These are phyloP conservation scores for Anaeramoeba flamelloides DNA, from an alignment of 78 protist species.

Conservation along the genomic window DNA sequence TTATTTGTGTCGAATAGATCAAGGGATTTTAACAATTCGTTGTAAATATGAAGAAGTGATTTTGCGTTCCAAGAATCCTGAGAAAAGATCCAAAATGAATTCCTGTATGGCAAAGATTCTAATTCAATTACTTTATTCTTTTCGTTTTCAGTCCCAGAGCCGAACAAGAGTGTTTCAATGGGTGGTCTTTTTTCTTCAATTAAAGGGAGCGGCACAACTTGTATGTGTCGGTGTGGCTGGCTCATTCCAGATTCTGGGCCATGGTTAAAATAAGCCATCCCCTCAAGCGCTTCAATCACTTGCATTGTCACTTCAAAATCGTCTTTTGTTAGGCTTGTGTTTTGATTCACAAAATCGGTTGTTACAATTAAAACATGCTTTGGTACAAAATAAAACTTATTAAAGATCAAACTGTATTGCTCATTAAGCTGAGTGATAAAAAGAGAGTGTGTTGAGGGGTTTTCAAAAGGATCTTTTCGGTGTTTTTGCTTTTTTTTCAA, in stretches of 20 bases:
- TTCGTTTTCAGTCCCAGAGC: neutral
- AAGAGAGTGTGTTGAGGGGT: too few relatives aligned
- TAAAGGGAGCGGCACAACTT: neutral
- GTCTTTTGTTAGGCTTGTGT: neutral
- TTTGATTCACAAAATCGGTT: neutral
- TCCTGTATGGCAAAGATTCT: neutral
- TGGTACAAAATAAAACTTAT: neutral
- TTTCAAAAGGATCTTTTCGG: too few relatives aligned
- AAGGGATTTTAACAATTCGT: neutral
- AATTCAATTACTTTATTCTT: neutral
- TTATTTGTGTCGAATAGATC: too few relatives aligned
- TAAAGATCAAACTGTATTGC: neutral
- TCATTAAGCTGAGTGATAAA: too few relatives aligned
- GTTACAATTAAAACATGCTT: neutral
- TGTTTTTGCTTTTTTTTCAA: too few relatives aligned
- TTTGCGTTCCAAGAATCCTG: neutral
- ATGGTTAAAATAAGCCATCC: neutral
- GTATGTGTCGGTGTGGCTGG: neutral
- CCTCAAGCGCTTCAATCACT: neutral
- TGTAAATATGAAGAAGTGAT: neutral
- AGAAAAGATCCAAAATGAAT: neutral
- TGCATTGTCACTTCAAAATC: neutral
- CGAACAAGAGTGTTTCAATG: neutral
- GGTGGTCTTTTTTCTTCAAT: neutral
- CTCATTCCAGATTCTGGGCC: neutral